phyloP scores from a whole-genome alignment of 805 yeast genomes.

The Babjeviella inositovora region DNA sequence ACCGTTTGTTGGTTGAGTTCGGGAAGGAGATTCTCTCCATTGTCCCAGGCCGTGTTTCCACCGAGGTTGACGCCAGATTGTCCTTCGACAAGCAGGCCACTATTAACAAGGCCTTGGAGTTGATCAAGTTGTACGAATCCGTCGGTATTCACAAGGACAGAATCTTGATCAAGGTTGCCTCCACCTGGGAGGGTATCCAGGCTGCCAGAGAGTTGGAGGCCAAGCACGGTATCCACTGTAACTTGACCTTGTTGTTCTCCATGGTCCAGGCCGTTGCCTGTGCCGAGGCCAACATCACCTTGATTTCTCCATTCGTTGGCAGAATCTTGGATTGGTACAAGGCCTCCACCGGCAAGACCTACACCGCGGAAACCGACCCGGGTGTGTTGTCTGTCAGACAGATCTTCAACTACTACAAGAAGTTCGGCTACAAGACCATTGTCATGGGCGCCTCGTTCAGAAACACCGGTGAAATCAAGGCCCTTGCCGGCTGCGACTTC shows the following conservation, averaged over 20 bases:
- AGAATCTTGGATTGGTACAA: conserved; percentile 98
- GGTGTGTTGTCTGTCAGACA: conserved; percentile 85
- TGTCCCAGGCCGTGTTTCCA: conserved; percentile 98
- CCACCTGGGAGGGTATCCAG: conserved; percentile 99
- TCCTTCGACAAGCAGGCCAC: conserved; percentile 94
- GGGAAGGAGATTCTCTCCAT: conserved; percentile 86
- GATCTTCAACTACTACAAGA: conserved; percentile 96
- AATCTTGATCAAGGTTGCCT: conserved; percentile 88
- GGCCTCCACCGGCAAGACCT: conserved; percentile 80
- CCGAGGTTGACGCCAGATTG: conserved; percentile 97
- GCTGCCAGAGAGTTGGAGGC: conserved; percentile 93
- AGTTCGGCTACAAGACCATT: conserved; percentile 88
- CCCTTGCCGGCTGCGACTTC: conserved; percentile 93
- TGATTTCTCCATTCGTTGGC: conserved; percentile 98
- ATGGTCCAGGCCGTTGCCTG: conserved; percentile 97
- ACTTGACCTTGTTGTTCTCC: conserved; percentile 89
- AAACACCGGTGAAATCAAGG: conserved; percentile 88
- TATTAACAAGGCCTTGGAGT: conserved; percentile 80
- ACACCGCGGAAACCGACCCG: conserved; percentile 74
- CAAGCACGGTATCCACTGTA: conserved; percentile 83
- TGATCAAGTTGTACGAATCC: conserved; percentile 75
- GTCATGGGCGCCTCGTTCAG: conserved; percentile 99
- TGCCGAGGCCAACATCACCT: conserved; percentile 93
- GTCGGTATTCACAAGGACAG: conserved; percentile 82
- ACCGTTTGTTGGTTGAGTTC: conserved; percentile 86